These are phyloP conservation scores for Cladosporium sphaerospermum DNA, from an alignment of 2,329 filamentous ascomycete genomes.

Conservation along the genomic window DNA sequence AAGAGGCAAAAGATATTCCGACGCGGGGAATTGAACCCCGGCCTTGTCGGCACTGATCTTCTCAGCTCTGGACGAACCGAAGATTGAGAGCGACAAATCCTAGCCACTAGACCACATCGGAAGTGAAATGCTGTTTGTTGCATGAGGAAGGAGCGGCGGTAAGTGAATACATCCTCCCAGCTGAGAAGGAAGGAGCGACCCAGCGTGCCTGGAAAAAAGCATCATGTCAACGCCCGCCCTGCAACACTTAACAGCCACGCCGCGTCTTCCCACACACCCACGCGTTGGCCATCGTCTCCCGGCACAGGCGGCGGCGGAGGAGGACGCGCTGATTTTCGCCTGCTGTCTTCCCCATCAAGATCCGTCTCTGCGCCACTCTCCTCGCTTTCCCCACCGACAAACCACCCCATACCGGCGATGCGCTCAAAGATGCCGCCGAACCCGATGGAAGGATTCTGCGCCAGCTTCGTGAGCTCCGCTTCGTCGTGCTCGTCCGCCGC, in stretches of 20 bases:
- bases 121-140: not conserved
- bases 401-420: constrained; percentile 3
- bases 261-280: constrained; percentile 53
- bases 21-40: not conserved
- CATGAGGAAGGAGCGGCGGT: not conserved
- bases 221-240: constrained; percentile 10
- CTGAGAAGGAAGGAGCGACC: not conserved
- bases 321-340: constrained; percentile 28
- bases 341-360: constrained; percentile 22
- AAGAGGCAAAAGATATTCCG: not conserved
- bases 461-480: constrained; percentile 47
- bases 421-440: constrained; percentile 42
- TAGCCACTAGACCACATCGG: not conserved
- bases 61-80: not conserved
- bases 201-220: not conserved
- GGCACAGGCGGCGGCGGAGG: constrained; percentile 25
- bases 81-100: not conserved
- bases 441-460: constrained; percentile 47
- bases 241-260: constrained; percentile 53
- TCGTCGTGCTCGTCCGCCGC: constrained; percentile 42
- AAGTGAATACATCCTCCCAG: not conserved
- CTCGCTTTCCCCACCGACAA: constrained; percentile 13
- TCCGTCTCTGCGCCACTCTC: constrained; percentile 22
- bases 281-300: constrained; percentile 33
- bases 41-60: not conserved